Conservation (phyloP, 495 filamentous ascomycete species). For the Penicillium turbatum region DNA sequence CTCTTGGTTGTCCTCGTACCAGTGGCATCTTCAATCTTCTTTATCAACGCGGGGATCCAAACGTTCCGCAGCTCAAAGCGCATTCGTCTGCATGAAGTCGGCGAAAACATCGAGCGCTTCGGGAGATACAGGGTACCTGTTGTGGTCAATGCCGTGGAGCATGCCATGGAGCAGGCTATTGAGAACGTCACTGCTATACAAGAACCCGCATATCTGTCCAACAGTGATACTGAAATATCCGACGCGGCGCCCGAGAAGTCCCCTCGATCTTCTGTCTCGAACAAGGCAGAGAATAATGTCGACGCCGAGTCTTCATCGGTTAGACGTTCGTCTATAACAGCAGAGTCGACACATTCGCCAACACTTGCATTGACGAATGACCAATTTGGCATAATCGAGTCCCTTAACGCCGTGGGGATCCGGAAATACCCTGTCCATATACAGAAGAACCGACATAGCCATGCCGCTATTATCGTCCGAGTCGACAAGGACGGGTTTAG, state of each 20-base stretch:
- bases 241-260: conserved; percentile 5
- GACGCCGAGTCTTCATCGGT: background rate
- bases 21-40: conserved; percentile 62
- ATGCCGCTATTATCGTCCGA: conserved; percentile 88
- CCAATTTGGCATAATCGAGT: conserved; percentile 79
- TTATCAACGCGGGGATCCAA: conserved; percentile 72
- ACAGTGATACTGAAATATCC: conserved; percentile 29
- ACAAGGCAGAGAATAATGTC: background rate
- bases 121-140: conserved; percentile 71
- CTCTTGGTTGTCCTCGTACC: conserved; percentile 63
- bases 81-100: conserved; percentile 70
- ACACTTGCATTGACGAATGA: conserved; percentile 71
- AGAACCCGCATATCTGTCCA: conserved; percentile 55
- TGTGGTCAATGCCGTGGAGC: conserved; percentile 65
- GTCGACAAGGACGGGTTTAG: conserved; percentile 55
- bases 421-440: conserved; percentile 84
- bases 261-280: background rate
- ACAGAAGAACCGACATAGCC: conserved; percentile 70
- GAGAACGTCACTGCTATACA: conserved; percentile 64
- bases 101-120: conserved; percentile 58
- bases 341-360: conserved; percentile 31
- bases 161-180: conserved; percentile 67
- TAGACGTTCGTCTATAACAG: background rate
- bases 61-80: conserved; percentile 64
- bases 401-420: conserved; percentile 70